Base-by-base conservation (phyloP, 78 protist genomes). In the slime mould (Dictyostelium discoideum) region DNA sequence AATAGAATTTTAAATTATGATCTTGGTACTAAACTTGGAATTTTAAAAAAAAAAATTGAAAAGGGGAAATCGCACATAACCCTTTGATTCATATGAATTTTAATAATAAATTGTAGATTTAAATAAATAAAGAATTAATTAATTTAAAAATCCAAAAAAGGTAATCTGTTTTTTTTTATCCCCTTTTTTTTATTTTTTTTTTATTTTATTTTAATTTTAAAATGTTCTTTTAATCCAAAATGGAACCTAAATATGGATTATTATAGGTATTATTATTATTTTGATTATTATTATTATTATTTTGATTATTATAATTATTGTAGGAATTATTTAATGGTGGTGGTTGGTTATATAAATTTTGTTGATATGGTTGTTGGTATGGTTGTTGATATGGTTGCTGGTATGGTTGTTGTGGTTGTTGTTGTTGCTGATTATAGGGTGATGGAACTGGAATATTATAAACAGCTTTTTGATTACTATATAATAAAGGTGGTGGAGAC, bases 341-440 rank as follows among this genome's bases (percentile, higher is more conserved):
- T 20, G 69, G 69, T 60, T 60, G 69, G 18, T 60, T 60, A 20
- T 60, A 60, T 60, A 60, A 5, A n/a, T 3, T 65, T 48, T 37
- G 74, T 73, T 32, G 11, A 67, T 16, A 24, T 40, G 13, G 84
- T 63, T 63, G 72, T 63, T 63, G 72, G 22, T 20, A 63, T 63
- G 24, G 72, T 88, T 16, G 78, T 46, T 46, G 57, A 10, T 46
- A 10, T 63, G 14, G 93, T 63, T 60, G 80, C 44, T 7, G 76
- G 13, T 37, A 76, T 32, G 44, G 50, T 44, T 79, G 85, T 81
- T 81, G 86, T n/a, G 26, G 13, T 29, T 81, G 39, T 44, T 44
- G 65, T 46, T 77, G 93, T 78, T 77, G 85, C 26, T 60, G 77
- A 79, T 39, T 85, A 20, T 79, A 84, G 0, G 40, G 78, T 57